Base-by-base conservation (phyloP, 2,329 filamentous ascomycete genomes). In the Cephalotrichum gorgonifer region DNA sequence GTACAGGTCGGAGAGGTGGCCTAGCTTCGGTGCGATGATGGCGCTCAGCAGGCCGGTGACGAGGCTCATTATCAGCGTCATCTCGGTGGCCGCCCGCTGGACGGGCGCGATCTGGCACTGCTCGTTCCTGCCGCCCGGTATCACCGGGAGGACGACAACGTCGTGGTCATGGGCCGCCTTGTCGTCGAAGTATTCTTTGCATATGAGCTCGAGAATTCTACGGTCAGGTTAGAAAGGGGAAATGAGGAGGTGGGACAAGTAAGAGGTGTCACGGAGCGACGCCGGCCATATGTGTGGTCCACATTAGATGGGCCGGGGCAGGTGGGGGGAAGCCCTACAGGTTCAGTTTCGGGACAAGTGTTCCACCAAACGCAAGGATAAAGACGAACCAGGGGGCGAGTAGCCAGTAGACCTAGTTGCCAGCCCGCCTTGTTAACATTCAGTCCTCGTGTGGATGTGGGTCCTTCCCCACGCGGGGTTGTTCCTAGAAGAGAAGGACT, bases 281-380 rank as follows among this genome's bases (percentile, higher is more conserved):
- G n/a, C n/a, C n/a, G n/a, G n/a, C n/a, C n/a, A n/a, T n/a, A n/a
- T n/a, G n/a, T n/a, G n/a, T n/a, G n/a, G n/a, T n/a, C n/a, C n/a
- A n/a, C n/a, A n/a, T n/a, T n/a, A n/a, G n/a, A n/a, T n/a, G n/a
- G n/a, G n/a, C n/a, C n/a, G n/a, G n/a, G n/a, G n/a, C 6, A 39
- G n/a, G 8, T 7, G 7, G 2, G n/a, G 35, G 23, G 6, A 46
- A 48, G 57, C n/a, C 75, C 63, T 65, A 80, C 66, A 96, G 69
- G 60, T 95, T 95, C 53, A 95, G 74, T 63, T 86, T 93, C 9
- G 91, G 90, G 8, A 96, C 87, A 7, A 93, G 72, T 6, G 87
- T 78, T 50, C 88, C 88, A 28, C 91, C 93, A 64, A 93, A 91
- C 0, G 90, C 89, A 48, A 94, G 71, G 0, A 88, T 88, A 61